Evolutionary conservation across 148 eudicot genomes (phyloP), one percentile per base, ranked within the genome.

Genomic region (Silene uniflora): DNA sequence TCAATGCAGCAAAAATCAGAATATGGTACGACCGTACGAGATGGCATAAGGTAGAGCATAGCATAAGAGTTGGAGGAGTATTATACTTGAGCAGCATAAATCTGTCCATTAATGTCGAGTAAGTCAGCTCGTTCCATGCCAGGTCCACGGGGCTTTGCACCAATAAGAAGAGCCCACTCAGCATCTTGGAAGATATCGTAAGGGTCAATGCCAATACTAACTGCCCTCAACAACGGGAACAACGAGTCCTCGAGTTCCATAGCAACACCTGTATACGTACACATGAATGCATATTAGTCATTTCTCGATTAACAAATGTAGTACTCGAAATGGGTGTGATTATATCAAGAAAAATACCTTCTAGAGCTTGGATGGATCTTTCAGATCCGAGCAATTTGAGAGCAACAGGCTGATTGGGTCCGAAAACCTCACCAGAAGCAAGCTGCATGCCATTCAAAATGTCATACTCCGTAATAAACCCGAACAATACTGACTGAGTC

Each of bases 121-220:
- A 96, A 85, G 82, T n/a, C 94, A 64, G 99, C 90, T 19, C 99
- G 84, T 77, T 96, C 99, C 97, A 96, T 89, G 63, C 99, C 99
- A 47, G 99, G 99, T 14, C 99, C 99, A 71, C 99, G 91, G 46
- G 99, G 99, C 85, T 96, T 96, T 66, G 99, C 99, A 60, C 99
- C 99, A 64, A 96, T 96, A 72, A 96, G 81, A 84, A 96, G 92
- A 32, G 97, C 98, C 99, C 99, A 96, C 69, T 96, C 99, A 69
- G 86, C 97, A 88, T 96, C 94, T 78, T 85, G 86, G 76, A 96
- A 96, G 35, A 96, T 87, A 0, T 96, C 99, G 71, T 91, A 92
- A 47, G 99, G 88, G 81, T 96, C 97, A 78, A 96, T 89, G 42
- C 99, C 88, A 22, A 96, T 92, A 75, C 89, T 96, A 80, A 96